Evolutionary conservation across 148 eudicot species (phyloP), one percentile per base, ranked within the genome.

Genomic region (Diospyros lotus): DNA sequence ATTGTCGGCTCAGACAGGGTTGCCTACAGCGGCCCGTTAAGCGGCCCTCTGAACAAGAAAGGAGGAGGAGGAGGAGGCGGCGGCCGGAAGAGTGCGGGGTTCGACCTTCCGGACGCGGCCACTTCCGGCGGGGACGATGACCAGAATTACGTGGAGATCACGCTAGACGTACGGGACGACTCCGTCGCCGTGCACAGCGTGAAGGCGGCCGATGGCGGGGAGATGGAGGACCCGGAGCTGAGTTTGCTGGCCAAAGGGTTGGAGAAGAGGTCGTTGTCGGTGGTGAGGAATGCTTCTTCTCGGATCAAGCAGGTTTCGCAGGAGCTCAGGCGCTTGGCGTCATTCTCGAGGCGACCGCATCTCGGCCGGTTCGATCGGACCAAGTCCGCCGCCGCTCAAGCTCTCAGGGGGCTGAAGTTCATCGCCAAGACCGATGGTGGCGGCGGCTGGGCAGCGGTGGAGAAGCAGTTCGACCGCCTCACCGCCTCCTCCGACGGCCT

Each of bases 131-230:
- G 66, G 2, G 58, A 40, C 38, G 73, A 68, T 42, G 82, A 76
- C 60, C 82, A 78, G 13, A 79, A 69, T 11, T 86, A 84, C 51
- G 86, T 87, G 12, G 90, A 87, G 51, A 87, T 84, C 78, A 87
- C 87, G 6, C 86, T 87, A 55, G 90, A 87, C 70, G 86, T 87
- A 14, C 79, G 83, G 9, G 90, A 84, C 2, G 90, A 87, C 78
- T 73, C 80, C 6, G 86, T 87, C 69, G 90, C 86, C 7, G 87
- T 87, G 9, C 90, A 87, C 77, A 87, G 90, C 50, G 86, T 84
- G 2, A 87, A 80, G 66, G 71, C 87, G 2, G 81, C 87, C 5
- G 83, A 80, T 1, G 90, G 90, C 1, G 81, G n/a, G 2, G 80
- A 82, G 9, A 58, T 82, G n/a, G 87, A 87, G 50, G 90, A 87